Base-by-base conservation (phyloP, 2,329 filamentous ascomycete species). In the Alternaria metachromatica region DNA sequence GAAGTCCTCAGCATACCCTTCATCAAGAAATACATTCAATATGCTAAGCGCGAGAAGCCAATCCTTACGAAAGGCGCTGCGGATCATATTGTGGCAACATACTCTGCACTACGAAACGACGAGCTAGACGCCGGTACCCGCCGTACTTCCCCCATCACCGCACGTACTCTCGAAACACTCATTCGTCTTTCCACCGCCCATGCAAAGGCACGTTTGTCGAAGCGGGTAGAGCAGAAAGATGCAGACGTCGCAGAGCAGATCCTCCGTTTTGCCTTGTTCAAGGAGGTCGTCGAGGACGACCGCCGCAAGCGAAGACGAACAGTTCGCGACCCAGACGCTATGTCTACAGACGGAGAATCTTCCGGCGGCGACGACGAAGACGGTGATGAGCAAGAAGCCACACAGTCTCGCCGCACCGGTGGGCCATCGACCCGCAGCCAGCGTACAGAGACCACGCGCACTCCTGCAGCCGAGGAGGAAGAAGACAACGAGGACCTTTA, bases 21-120 rank as follows among this genome's bases (percentile, higher is more conserved):
- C 82, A 94, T 99, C 85, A 99, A 99, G 84, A 99, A 99, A 82
- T 99, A 97, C 80, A 96, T 99, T 49, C 96, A 99, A 78, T 99
- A 99, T 80, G 94, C 96, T 68, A 99, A 99, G 84, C 92, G 88
- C 37, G 87, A 96, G 76, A 96, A 94, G 86, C 96, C 96, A 0
- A 85, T 97, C 44, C 84, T 99, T 65, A 97, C 94, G 0, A 93
- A 96, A 76, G 93, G 93, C 48, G 95, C 96, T 6, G 93, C 94
- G 11, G 93, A 97, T 72, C 92, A 96, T 67, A 97, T 99, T 75
- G 90, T 94, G 41, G 88, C 93, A 30, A 92, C 94, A 15, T 99
- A 98, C 78, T 96, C 96, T 37, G 92, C 92, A 10, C 86, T 99
- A 20, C 89, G 96, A 70, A 99, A 99, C 78, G 96, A 99, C 73